Evolutionary conservation across 306 rosid species (phyloP).

Genomic region (Herpetospermum pedunculosum): DNA sequence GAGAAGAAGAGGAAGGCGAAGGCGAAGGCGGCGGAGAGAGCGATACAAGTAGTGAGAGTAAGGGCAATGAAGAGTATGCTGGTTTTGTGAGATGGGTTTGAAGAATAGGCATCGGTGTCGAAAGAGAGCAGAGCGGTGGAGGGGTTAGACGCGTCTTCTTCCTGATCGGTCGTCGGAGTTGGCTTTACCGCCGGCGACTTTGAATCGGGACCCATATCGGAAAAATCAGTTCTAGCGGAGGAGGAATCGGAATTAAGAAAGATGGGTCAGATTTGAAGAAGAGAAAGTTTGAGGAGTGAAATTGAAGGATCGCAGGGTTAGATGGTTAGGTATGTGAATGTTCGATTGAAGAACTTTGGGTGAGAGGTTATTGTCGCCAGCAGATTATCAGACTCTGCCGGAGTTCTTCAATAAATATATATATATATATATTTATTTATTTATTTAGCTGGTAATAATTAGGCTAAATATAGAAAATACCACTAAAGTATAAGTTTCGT

Average conservation of each 20-base stretch:
- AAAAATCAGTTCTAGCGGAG: background rate
- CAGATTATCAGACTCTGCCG: background rate
- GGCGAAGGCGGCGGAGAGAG: conserved; percentile 56
- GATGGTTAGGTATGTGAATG: background rate
- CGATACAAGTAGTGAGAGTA: conserved; percentile 34
- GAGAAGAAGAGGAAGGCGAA: conserved; percentile 67
- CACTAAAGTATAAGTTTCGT: no score
- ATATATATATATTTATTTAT: no score
- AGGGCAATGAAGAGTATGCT: conserved; percentile 52
- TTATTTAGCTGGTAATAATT: no score
- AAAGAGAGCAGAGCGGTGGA: conserved; percentile 58
- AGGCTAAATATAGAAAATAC: no score
- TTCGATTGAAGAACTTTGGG: background rate
- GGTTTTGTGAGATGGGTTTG: conserved; percentile 22
- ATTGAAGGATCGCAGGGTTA: background rate
- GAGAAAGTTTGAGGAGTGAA: background rate
- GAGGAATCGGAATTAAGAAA: background rate
- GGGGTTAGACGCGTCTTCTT: conserved; percentile 30
- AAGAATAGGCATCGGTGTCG: conserved; percentile 35
- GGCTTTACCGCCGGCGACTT: conserved; percentile 21
- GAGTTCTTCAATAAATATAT: background rate
- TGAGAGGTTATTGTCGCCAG: background rate
- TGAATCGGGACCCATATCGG: conserved; percentile 52
- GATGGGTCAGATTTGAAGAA: background rate
- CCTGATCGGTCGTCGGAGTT: conserved; percentile 28